A percentile compares a stretch with the other conserved stretches of the same genome.
phyloP scores from a whole-genome alignment of 345 rosid genomes.

The Theobroma cacao region DNA sequence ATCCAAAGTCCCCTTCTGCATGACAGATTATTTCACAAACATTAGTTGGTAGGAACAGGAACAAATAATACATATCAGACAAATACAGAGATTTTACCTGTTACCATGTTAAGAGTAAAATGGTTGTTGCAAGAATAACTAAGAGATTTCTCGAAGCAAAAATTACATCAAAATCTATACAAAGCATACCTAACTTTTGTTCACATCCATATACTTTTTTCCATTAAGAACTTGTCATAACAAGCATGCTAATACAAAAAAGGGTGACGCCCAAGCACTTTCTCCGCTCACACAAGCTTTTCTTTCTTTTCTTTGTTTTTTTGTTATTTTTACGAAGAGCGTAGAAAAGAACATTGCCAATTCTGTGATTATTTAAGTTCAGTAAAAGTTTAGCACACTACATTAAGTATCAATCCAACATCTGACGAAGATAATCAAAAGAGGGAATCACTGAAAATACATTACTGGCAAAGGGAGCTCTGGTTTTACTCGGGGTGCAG shows the following conservation, averaged over 20 bases:
- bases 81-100: not conserved
- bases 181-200: not conserved
- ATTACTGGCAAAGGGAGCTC: conserved; percentile 90
- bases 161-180: not conserved
- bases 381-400: not conserved
- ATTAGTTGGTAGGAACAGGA: not conserved
- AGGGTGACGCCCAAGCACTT: not conserved
- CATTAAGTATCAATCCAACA: not conserved
- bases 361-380: not conserved
- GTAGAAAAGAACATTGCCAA: not conserved
- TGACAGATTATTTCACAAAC: not conserved
- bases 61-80: not conserved
- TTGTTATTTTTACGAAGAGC: not conserved
- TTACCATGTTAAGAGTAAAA: not conserved
- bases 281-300: not conserved
- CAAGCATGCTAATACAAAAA: not conserved
- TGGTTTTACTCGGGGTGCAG: conserved; percentile 78
- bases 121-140: not conserved
- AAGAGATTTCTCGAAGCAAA: not conserved
- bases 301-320: not conserved
- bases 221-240: not conserved
- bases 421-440: conserved; percentile 8
- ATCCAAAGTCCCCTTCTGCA: not conserved
- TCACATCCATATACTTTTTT: not conserved
- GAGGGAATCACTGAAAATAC: conserved; percentile 46